Evolutionary conservation across 176 grass and related monocot genomes (phyloP), one percentile per base, ranked within the genome.

Genomic region (Triticum timopheevii): DNA sequence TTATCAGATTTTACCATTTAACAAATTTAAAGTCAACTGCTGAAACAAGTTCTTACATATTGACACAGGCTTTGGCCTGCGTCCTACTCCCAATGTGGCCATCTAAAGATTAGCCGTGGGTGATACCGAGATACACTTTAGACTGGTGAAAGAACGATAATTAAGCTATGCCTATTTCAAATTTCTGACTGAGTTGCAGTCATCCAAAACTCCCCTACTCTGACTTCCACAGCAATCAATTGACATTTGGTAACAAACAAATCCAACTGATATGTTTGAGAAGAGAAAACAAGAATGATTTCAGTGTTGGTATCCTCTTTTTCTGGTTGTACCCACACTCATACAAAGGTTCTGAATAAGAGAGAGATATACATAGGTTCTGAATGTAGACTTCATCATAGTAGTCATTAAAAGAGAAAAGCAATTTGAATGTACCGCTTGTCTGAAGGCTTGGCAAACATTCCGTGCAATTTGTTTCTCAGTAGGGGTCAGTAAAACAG

Each of bases 391-490:
- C 13, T 77, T 82, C 58, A 81, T 24, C 39, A 70, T 50, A 63
- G 39, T 82, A 83, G 10, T 35, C 16, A 86, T 22, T 20, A 45
- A 31, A 42, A 78, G 7, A 80, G 56, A 74, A 62, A 63, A 35
- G 12, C 39, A 20, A 8, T 33, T 84, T 73, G 81, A 38, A 36
- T 72, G 78, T 98, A 98, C 96, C 83, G 83, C 91, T 98, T 98
- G 93, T 83, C 92, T 79, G 83, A 98, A 98, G 88, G 93, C 96
- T 80, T 81, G 83, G 86, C 90, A 98, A 87, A 98, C 90, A 63
- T 87, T 94, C 67, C 96, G 85, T 86, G 96, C 93, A 67, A 98
- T 94, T 89, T 98, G 93, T 95, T 98, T 98, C 90, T 98, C 96
- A 35, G 90, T 61, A 69, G 93, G 96, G 50, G 90, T 95, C 59